Evolutionary conservation across 805 yeast species (phyloP).

Genomic region (Sungouiella blattae): DNA sequence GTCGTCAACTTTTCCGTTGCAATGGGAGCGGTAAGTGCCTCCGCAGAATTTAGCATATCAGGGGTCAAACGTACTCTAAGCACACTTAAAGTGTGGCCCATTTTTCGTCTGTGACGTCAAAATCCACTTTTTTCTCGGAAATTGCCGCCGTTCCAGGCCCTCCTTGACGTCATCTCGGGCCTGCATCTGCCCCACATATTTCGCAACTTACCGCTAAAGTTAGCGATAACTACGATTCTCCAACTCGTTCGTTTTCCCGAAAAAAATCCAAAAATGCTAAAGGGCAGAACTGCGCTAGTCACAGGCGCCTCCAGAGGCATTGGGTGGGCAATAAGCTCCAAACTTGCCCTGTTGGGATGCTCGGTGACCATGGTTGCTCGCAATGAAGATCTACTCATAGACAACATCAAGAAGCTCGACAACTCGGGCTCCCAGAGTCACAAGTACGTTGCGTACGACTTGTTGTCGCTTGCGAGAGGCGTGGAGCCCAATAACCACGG

Average conservation of each 20-base stretch:
- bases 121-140: no score
- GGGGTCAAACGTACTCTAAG: no score
- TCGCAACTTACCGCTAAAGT: no score
- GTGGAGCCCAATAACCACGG: not conserved
- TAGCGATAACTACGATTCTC: not conserved
- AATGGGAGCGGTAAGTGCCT: no score
- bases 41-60: no score
- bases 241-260: not conserved
- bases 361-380: conserved; percentile 51
- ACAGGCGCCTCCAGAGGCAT: conserved; percentile 74
- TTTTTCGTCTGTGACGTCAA: no score
- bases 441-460: conserved; percentile 4
- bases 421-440: conserved; percentile 1
- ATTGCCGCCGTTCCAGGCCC: no score
- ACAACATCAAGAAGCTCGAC: conserved; percentile 17
- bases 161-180: no score
- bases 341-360: conserved; percentile 50
- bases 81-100: no score
- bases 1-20: no score
- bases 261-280: conserved; percentile 7
- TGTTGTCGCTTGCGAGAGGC: conserved; percentile 3
- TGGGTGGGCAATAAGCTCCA: conserved; percentile 54
- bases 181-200: no score
- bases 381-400: conserved; percentile 32
- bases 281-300: conserved; percentile 43